phyloP scores from a whole-genome alignment of 768 basidiomycete genomes.

The Gloeophyllum trabeum region DNA sequence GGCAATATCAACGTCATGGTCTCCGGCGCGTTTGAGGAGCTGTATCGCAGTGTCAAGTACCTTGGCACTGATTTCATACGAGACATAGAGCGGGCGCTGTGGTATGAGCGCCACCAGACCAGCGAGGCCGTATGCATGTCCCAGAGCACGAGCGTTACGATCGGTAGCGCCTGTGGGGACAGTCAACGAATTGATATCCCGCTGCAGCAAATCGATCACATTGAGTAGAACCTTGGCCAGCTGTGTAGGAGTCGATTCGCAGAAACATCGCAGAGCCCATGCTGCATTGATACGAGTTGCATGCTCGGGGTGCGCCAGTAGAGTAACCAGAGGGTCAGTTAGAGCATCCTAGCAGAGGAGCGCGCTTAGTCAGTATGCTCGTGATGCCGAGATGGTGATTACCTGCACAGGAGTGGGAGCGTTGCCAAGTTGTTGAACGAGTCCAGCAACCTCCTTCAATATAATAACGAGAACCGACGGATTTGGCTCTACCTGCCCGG shows the following conservation, averaged over 20 bases:
- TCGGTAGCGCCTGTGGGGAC: constrained; percentile 67
- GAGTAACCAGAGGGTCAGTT: constrained; percentile 72
- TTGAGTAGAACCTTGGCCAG: constrained; percentile 70
- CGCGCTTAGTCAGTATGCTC: background rate
- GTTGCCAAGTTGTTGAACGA: constrained; percentile 85
- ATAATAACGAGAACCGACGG: constrained; percentile 62
- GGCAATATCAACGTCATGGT: constrained; percentile 79
- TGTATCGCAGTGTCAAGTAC: constrained; percentile 86
- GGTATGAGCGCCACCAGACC: constrained; percentile 81
- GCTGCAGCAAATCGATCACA: constrained; percentile 73
- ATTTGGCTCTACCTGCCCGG: constrained; percentile 63
- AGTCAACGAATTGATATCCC: constrained; percentile 65
- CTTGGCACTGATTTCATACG: constrained; percentile 85
- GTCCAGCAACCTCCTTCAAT: constrained; percentile 73
- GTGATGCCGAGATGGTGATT: constrained; percentile 6
- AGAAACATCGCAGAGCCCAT: constrained; percentile 86
- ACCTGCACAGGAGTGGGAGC: constrained; percentile 85
- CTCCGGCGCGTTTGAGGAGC: constrained; percentile 82
- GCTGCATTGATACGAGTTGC: constrained; percentile 79
- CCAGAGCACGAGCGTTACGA: constrained; percentile 59
- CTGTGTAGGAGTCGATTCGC: constrained; percentile 77
- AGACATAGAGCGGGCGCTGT: constrained; percentile 83
- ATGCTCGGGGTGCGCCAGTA: constrained; percentile 81
- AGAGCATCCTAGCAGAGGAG: constrained; percentile 48
- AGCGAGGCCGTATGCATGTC: constrained; percentile 85